These are phyloP conservation scores for Ceratobasidium sp. DNA, from an alignment of 1,284 basidiomycete genomes.

Conservation along the genomic window DNA sequence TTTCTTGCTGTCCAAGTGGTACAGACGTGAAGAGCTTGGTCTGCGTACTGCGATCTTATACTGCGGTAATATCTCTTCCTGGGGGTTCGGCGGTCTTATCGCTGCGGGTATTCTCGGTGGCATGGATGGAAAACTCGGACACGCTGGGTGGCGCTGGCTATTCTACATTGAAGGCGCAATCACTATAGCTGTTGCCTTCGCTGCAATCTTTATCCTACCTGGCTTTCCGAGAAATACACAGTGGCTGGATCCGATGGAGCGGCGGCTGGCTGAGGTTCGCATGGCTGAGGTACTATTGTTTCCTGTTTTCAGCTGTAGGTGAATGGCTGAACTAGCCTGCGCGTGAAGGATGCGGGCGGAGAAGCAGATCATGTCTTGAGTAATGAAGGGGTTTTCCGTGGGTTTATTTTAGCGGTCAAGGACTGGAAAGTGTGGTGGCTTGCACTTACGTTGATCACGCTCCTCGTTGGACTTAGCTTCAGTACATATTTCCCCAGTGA, in stretches of 20 bases:
- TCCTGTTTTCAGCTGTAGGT: background rate
- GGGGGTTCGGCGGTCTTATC: constrained; percentile 87
- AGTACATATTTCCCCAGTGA: constrained; percentile 68
- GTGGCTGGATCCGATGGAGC: constrained; percentile 75
- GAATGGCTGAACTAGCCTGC: background rate
- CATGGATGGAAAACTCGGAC: constrained; percentile 60
- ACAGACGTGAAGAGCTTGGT: constrained; percentile 75
- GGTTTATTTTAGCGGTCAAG: constrained; percentile 70
- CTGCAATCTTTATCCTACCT: constrained; percentile 75
- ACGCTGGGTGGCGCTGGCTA: constrained; percentile 61
- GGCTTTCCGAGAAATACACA: constrained; percentile 75
- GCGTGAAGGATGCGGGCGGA: constrained; percentile 62
- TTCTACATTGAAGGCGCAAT: constrained; percentile 57
- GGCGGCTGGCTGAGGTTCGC: constrained; percentile 74
- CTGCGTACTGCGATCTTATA: constrained; percentile 80
- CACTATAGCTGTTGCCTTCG: constrained; percentile 55
- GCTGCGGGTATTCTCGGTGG: constrained; percentile 75
- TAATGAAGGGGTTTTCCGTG: constrained; percentile 59
- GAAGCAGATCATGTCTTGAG: constrained; percentile 63
- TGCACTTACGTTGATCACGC: constrained; percentile 68
- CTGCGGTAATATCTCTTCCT: constrained; percentile 81
- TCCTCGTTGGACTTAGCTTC: constrained; percentile 64
- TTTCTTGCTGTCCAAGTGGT: constrained; percentile 82
- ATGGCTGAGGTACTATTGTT: constrained; percentile 71
- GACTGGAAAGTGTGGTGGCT: constrained; percentile 83